Evolutionary conservation across 179 eudicot species (phyloP).

Genomic region (Camellia oleifera): DNA sequence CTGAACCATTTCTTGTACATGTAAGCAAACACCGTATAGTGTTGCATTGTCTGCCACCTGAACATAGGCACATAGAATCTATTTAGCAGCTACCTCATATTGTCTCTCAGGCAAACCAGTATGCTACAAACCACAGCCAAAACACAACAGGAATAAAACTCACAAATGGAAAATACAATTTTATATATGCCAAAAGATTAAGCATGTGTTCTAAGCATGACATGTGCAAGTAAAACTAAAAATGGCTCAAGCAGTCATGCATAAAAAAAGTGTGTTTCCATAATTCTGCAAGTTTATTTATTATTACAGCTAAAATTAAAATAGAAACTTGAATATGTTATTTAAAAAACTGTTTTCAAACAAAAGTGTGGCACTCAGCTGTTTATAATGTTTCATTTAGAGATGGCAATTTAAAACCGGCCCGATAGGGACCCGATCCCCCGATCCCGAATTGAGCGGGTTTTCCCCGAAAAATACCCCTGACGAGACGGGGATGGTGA

Average conservation of each 20-base stretch:
- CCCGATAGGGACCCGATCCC: too few species aligned
- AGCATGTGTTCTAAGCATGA: not conserved
- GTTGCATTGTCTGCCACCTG: conserved; percentile 93
- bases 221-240: not conserved
- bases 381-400: too few species aligned
- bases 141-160: not conserved
- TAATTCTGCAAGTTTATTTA: not conserved
- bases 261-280: not conserved
- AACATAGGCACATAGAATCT: conserved; percentile 19
- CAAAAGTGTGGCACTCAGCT: too few species aligned
- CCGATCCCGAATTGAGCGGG: too few species aligned
- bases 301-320: not conserved
- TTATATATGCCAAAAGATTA: not conserved
- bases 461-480: too few species aligned
- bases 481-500: too few species aligned
- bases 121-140: conserved; percentile 8
- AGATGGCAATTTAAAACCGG: too few species aligned
- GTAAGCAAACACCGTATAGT: conserved; percentile 95
- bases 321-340: not conserved
- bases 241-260: not conserved
- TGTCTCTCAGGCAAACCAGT: not conserved
- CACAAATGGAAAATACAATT: not conserved
- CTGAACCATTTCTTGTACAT: conserved; percentile 89
- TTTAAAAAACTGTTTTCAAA: not conserved
- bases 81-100: conserved; percentile 25